Conservation (phyloP, 169 alveolate species). For the Plasmodium vinckei region DNA sequence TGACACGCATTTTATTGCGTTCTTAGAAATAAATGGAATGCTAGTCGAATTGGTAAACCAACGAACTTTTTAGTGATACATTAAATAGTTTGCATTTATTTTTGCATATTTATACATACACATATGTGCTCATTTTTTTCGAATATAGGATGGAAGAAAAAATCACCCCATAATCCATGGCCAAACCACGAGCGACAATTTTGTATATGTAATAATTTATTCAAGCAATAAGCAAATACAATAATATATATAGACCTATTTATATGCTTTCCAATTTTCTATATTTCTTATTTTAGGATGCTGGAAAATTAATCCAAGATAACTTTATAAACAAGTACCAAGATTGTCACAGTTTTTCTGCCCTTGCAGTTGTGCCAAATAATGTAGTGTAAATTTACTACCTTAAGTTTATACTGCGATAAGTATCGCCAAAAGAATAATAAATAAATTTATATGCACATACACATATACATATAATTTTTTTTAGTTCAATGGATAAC, state of each 20-base stretch:
- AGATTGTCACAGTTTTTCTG: conserved; percentile 47
- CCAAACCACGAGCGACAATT: conserved; percentile 16
- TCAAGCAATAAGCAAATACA: not conserved
- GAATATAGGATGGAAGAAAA: conserved; percentile 45
- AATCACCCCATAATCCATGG: conserved; percentile 38
- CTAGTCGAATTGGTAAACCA: conserved; percentile 40
- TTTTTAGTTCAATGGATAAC: too few relatives aligned
- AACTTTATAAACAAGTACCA: conserved; percentile 27
- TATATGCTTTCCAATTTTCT: not conserved
- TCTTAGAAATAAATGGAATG: conserved; percentile 25
- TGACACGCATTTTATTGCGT: conserved; percentile 66
- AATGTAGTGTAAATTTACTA: not conserved
- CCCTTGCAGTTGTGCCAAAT: conserved; percentile 38
- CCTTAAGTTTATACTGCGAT: too few relatives aligned
- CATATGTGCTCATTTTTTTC: not conserved
- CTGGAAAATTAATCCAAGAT: conserved; percentile 31
- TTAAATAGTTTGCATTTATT: not conserved
- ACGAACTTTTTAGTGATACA: not conserved
- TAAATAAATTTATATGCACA: not conserved
- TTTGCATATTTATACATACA: not conserved
- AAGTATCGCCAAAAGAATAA: not conserved
- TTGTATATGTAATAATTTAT: conserved; percentile 27
- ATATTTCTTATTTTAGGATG: conserved; percentile 18
- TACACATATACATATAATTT: too few relatives aligned
- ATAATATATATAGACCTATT: not conserved